Percentiles rank a stretch among this genome's conserved stretches.
Evolutionary conservation across 2,329 filamentous ascomycete genomes (phyloP).

Genomic region (Dactylonectria estremocensis): DNA sequence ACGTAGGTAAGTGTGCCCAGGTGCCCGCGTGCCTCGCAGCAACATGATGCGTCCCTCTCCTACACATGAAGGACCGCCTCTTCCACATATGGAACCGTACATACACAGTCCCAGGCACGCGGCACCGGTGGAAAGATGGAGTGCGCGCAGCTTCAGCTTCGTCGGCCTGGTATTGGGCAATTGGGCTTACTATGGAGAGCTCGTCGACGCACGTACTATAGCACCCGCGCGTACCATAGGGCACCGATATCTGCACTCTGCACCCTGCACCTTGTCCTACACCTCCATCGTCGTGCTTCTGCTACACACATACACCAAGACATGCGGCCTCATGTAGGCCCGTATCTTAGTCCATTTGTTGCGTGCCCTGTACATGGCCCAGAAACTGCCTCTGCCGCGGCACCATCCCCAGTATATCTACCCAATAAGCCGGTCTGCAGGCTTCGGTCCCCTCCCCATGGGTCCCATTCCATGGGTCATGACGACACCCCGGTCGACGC

Average conservation of each 20-base stretch:
- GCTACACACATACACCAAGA: background rate
- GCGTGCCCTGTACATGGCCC: background rate
- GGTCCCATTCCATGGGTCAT: background rate
- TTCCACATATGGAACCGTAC: background rate
- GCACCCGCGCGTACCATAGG: background rate
- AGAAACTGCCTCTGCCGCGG: background rate
- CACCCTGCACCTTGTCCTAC: background rate
- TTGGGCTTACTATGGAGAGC: background rate
- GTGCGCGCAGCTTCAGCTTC: background rate
- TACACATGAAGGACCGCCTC: background rate
- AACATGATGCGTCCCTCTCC: background rate
- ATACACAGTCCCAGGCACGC: background rate
- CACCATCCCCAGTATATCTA: background rate
- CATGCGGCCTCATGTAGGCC: background rate
- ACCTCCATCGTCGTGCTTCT: background rate
- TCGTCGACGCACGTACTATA: background rate
- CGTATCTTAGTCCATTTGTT: background rate
- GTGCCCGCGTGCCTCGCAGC: background rate
- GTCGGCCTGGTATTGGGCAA: slow-evolving; percentile 1
- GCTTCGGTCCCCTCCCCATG: background rate
- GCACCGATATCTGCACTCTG: background rate
- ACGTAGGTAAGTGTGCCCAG: background rate
- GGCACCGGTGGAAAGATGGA: background rate
- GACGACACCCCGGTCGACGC: slow-evolving; percentile 1
- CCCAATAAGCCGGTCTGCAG: background rate